Conservation (phyloP, 176 grass and related monocot species). For the Oryza australiensis region DNA sequence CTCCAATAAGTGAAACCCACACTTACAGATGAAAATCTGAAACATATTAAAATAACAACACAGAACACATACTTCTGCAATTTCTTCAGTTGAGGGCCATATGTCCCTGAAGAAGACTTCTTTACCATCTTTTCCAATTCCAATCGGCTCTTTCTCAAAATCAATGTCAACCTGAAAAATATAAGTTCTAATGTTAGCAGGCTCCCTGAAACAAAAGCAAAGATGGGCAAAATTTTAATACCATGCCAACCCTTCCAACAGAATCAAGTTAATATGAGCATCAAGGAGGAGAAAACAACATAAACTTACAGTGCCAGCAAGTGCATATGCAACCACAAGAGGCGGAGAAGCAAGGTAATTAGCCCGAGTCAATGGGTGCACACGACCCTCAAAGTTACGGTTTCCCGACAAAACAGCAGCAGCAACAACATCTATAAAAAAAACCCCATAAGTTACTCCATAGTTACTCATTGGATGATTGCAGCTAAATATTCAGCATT, state of each 20-base stretch:
- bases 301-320: conserved; percentile 77
- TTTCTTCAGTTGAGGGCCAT: conserved; percentile 98
- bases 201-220: background rate
- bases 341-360: conserved; percentile 93
- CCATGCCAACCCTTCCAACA: background rate
- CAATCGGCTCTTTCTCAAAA: conserved; percentile 97
- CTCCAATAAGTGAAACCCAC: background rate
- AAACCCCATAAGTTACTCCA: conserved; percentile 14
- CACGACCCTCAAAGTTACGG: conserved; percentile 88
- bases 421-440: conserved; percentile 74
- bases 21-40: background rate
- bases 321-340: conserved; percentile 90
- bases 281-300: background rate
- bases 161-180: conserved; percentile 90
- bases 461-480: background rate
- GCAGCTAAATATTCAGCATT: background rate
- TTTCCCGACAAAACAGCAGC: conserved; percentile 93
- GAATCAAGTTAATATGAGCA: conserved; percentile 2
- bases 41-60: conserved; percentile 23
- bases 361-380: conserved; percentile 83
- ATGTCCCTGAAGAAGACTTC: conserved; percentile 89
- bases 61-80: conserved; percentile 59
- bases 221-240: background rate
- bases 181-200: conserved; percentile 27
- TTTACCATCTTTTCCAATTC: conserved; percentile 79